Base-by-base conservation (phyloP, 176 grass and related monocot genomes). In the Avena atlantica region DNA sequence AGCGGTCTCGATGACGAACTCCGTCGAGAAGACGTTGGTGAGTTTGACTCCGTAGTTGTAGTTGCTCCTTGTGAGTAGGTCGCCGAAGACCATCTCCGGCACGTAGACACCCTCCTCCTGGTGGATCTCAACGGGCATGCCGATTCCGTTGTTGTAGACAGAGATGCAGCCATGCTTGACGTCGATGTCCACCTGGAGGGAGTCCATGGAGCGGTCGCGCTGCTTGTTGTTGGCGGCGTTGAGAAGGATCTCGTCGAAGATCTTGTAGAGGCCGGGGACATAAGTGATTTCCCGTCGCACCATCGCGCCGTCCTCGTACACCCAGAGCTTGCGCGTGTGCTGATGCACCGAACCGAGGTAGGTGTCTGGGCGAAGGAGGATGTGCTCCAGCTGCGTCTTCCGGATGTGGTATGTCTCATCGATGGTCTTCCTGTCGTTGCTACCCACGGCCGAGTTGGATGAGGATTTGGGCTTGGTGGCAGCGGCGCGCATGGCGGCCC, bases 181-280 rank as follows among this genome's bases (percentile, higher is more conserved):
- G 78, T 98, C 93, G 78, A 98, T 98, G 40, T 91, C 90, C 19
- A 98, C 96, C 74, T 82, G 89, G 77, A 98, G 84, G 14, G 84
- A 50, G 80, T 98, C 81, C 96, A 98, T 98, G 62, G 82, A 86
- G 19, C 90, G 86, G 73, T 98, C 93, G 9, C 93, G 90, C 86
- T 91, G 96, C 91, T 95, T 95, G 84, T 98, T 98, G 82, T 92
- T 93, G 1, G 91, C 93, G 21, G 91, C 93, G 78, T 92, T 94
- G 56, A 98, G 88, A 53, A 98, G 93, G 81, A 98, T 95, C 85
- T 98, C 96, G 76, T 98, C 96, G 61, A 98, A 95, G 74, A 98
- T 92, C 81, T 95, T 95, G 86, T 98, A 98, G 52, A 98, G 84
- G 53, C 91, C 93, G 9, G 93, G 96, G 25, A 98, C 96, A 83